phyloP scores from a whole-genome alignment of 768 basidiomycete species.

The Inosperma sp. region DNA sequence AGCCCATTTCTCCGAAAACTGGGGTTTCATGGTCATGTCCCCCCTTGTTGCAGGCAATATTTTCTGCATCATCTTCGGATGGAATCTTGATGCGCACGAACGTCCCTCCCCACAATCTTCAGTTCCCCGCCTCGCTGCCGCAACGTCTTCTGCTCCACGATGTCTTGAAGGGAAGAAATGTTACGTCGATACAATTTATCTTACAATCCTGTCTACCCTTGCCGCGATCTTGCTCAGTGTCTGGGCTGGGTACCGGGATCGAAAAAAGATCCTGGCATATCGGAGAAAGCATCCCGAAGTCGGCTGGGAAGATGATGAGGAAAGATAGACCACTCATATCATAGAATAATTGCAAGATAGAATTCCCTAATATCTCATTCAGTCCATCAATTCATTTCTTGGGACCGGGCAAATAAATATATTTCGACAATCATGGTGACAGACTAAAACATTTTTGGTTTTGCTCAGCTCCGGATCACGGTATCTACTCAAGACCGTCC shows the following conservation, averaged over 20 bases:
- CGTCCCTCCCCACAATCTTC: conserved; percentile 6
- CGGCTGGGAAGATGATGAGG: too few species aligned
- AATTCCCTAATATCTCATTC: too few species aligned
- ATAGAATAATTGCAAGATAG: too few species aligned
- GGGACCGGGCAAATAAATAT: too few species aligned
- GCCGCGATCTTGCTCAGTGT: conserved; percentile 43
- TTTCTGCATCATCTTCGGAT: conserved; percentile 81
- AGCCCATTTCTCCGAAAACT: conserved; percentile 72
- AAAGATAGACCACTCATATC: too few species aligned
- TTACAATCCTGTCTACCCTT: conserved; percentile 47
- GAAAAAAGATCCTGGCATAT: too few species aligned
- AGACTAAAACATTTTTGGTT: too few species aligned
- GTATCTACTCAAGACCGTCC: too few species aligned
- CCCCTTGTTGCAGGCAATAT: conserved; percentile 79
- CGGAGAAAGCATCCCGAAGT: too few species aligned
- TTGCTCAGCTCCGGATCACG: too few species aligned
- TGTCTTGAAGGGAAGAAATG: conserved; percentile 57
- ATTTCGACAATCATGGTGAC: too few species aligned
- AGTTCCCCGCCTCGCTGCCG: neutral
- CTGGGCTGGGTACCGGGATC: conserved; percentile 51
- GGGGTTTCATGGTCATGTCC: conserved; percentile 72
- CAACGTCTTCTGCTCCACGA: conserved; percentile 26
- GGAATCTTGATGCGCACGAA: conserved; percentile 72
- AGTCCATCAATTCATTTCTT: too few species aligned
- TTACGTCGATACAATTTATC: conserved; percentile 53